These are phyloP conservation scores for Ceriops decandra DNA, from an alignment of 345 rosid species.

Conservation along the genomic window DNA sequence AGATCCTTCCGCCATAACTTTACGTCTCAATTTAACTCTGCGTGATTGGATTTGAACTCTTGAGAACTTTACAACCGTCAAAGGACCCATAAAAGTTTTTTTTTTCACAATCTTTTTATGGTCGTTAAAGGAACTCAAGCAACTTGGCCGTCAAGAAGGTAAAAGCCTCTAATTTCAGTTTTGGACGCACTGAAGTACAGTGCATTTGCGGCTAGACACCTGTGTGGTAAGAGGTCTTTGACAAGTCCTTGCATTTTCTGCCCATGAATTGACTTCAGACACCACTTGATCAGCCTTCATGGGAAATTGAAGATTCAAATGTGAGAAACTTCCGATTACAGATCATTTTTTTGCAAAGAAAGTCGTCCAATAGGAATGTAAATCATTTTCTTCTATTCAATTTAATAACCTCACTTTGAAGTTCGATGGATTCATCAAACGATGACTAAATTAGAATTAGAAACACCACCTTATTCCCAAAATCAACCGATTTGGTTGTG, in stretches of 20 bases:
- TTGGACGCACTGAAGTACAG: conserved; percentile 31
- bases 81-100: conserved; percentile 13
- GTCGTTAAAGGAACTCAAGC: conserved; percentile 35
- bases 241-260: conserved; percentile 25
- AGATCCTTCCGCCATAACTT: not conserved
- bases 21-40: conserved; percentile 12
- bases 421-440: too few species aligned
- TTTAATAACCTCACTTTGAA: too few species aligned
- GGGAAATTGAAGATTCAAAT: not conserved
- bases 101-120: not conserved
- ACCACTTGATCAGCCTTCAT: conserved; percentile 22
- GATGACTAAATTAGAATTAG: too few species aligned
- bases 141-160: conserved; percentile 20
- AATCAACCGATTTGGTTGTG: conserved; percentile 19
- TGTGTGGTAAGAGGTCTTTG: conserved; percentile 23
- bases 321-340: not conserved
- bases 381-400: too few species aligned
- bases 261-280: conserved; percentile 28
- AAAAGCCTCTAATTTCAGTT: conserved; percentile 21
- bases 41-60: conserved; percentile 14
- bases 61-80: conserved; percentile 23
- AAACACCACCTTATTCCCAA: conserved; percentile 15
- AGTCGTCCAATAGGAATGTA: too few species aligned
- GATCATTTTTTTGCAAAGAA: not conserved
- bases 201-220: conserved; percentile 28